These are phyloP conservation scores for Hymenoscyphus fraxineus DNA, from an alignment of 2,329 filamentous ascomycete species.

Conservation along the genomic window DNA sequence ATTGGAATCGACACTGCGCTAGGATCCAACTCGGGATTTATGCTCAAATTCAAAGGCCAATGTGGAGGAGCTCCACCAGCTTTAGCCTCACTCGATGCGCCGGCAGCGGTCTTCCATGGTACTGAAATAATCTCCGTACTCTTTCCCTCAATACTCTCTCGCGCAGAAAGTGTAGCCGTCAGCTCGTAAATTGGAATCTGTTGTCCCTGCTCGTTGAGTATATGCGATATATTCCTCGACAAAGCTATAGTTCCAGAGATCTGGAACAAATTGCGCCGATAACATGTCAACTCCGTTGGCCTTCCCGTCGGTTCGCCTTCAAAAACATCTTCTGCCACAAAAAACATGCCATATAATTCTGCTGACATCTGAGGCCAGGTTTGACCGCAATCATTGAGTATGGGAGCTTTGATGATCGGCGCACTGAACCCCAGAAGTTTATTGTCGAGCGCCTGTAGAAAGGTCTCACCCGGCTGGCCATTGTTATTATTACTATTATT, in stretches of 20 bases:
- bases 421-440: constrained; percentile 73
- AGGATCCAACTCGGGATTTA: constrained; percentile 69
- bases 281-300: constrained; percentile 86
- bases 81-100: constrained; percentile 31
- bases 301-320: constrained; percentile 43
- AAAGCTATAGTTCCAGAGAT: constrained; percentile 84
- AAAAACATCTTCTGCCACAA: constrained; percentile 79
- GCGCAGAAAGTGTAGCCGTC: constrained; percentile 76
- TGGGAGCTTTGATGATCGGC: constrained; percentile 54
- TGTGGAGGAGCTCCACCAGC: constrained; percentile 51
- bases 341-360: constrained; percentile 85
- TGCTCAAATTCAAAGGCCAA: constrained; percentile 51
- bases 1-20: constrained; percentile 77
- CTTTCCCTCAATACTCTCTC: constrained; percentile 91
- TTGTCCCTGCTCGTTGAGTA: constrained; percentile 73
- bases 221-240: constrained; percentile 66
- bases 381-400: constrained; percentile 64
- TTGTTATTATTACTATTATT: constrained; percentile 18
- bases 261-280: constrained; percentile 90
- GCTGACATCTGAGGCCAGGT: constrained; percentile 65
- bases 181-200: constrained; percentile 74
- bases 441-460: constrained; percentile 52
- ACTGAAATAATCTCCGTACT: constrained; percentile 92
- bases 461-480: constrained; percentile 17
- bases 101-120: constrained; percentile 72